Conservation (phyloP, 768 basidiomycete species). For the Amanita inopinata region DNA sequence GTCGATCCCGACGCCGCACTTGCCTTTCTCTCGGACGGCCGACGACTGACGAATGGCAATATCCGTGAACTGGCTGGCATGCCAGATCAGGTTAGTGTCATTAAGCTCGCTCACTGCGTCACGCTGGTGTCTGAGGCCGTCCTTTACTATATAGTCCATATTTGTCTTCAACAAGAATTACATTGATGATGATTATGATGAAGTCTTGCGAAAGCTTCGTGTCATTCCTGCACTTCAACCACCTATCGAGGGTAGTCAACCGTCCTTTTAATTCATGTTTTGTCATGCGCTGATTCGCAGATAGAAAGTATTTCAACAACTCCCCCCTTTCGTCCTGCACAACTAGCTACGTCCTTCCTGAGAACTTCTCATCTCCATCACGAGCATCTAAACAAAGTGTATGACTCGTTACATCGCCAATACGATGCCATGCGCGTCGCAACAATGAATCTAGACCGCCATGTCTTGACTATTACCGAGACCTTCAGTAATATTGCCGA, state of each 20-base stretch:
- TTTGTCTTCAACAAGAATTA: constrained; percentile 81
- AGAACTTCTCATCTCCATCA: constrained; percentile 55
- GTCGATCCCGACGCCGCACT: constrained; percentile 60
- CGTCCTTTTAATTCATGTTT: neutral
- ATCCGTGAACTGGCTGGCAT: constrained; percentile 66
- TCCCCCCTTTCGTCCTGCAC: constrained; percentile 61
- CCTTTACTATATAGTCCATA: constrained; percentile 38
- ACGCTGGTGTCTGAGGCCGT: neutral
- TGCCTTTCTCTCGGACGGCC: constrained; percentile 74
- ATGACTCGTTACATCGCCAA: constrained; percentile 51
- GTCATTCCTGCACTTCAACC: constrained; percentile 55
- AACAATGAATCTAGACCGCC: constrained; percentile 59
- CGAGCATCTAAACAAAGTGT: constrained; percentile 44
- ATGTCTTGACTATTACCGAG: constrained; percentile 61
- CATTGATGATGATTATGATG: constrained; percentile 58
- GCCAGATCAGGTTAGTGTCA: constrained; percentile 60
- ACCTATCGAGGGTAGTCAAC: constrained; percentile 53
- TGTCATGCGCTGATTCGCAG: constrained; percentile 1
- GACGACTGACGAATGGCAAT: constrained; percentile 60
- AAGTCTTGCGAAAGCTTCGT: constrained; percentile 55
- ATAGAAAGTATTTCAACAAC: constrained; percentile 55
- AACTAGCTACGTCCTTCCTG: constrained; percentile 58
- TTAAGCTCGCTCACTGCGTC: neutral
- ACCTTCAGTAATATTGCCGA: constrained; percentile 55
- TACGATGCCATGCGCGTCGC: constrained; percentile 66